A percentile compares a stretch with the other conserved stretches of the same genome.
phyloP scores from a whole-genome alignment of 2,329 filamentous ascomycete species.

The Botryosphaeria dothidea region DNA sequence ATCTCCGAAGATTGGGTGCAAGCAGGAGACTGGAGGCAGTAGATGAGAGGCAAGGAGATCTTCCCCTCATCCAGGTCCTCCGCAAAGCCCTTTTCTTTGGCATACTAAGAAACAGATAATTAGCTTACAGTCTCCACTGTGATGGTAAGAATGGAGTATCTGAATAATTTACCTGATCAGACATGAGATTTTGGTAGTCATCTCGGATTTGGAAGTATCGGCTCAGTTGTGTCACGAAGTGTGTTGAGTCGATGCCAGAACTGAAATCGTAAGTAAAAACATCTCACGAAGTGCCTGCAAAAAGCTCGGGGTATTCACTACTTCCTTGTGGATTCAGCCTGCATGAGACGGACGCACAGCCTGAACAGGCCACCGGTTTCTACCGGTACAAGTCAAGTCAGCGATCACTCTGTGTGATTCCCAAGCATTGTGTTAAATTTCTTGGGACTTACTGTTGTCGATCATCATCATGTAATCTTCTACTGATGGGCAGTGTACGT shows the following conservation, averaged over 20 bases:
- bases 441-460: conserved; percentile 31
- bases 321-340: not conserved
- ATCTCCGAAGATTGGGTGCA: too few relatives aligned
- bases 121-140: not conserved
- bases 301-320: too few relatives aligned
- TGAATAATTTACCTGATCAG: not conserved
- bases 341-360: not conserved
- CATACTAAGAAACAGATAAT: not conserved
- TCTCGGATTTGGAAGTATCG: conserved; percentile 37
- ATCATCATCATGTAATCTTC: conserved; percentile 53
- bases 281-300: too few relatives aligned
- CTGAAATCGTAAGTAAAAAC: too few relatives aligned
- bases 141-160: not conserved
- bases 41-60: not conserved
- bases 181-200: conserved; percentile 35
- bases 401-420: not conserved
- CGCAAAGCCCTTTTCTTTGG: not conserved
- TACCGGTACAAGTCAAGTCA: not conserved
- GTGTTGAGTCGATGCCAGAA: too few relatives aligned
- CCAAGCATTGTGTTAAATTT: not conserved
- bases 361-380: not conserved
- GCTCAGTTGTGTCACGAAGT: conserved; percentile 24
- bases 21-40: conserved; percentile 21
- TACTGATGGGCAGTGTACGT: conserved; percentile 47
- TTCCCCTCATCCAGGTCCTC: not conserved